Evolutionary conservation across 768 basidiomycete species (phyloP).

Genomic region (Polyporus arcularius): DNA sequence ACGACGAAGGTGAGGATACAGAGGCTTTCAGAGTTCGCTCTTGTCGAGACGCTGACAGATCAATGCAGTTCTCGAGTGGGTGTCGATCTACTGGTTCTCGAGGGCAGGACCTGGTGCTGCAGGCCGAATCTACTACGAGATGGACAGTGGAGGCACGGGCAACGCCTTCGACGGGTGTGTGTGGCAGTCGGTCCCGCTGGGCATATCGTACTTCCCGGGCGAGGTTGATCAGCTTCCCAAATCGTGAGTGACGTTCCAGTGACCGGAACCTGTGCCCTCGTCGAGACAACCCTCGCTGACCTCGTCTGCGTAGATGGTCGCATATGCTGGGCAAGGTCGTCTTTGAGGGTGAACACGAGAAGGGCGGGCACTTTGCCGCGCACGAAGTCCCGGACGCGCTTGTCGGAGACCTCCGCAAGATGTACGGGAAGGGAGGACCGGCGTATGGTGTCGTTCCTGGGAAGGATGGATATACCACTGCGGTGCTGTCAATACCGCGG

Average conservation of each 20-base stretch:
- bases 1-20: slow-evolving; percentile 49
- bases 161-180: not conserved
- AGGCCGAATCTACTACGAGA: slow-evolving; percentile 35
- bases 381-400: slow-evolving; percentile 28
- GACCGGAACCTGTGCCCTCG: too few relatives aligned
- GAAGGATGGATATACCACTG: slow-evolving; percentile 11
- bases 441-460: slow-evolving; percentile 25
- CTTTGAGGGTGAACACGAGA: slow-evolving; percentile 23
- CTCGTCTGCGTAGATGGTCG: slow-evolving; percentile 19
- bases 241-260: slow-evolving; percentile 12
- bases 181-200: slow-evolving; percentile 27
- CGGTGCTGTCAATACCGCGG: too few relatives aligned
- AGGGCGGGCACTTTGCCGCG: slow-evolving; percentile 32
- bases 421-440: slow-evolving; percentile 30
- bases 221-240: slow-evolving; percentile 25
- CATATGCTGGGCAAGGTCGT: slow-evolving; percentile 26
- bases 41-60: not conserved
- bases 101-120: slow-evolving; percentile 33
- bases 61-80: slow-evolving; percentile 34
- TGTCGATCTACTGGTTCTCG: slow-evolving; percentile 41
- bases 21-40: not conserved
- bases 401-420: slow-evolving; percentile 26
- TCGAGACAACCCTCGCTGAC: too few relatives aligned
- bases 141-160: slow-evolving; percentile 1
- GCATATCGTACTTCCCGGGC: slow-evolving; percentile 34